Evolutionary conservation across 164 flowering plant genomes (phyloP).

Genomic region (Stephania yunnanensis): DNA sequence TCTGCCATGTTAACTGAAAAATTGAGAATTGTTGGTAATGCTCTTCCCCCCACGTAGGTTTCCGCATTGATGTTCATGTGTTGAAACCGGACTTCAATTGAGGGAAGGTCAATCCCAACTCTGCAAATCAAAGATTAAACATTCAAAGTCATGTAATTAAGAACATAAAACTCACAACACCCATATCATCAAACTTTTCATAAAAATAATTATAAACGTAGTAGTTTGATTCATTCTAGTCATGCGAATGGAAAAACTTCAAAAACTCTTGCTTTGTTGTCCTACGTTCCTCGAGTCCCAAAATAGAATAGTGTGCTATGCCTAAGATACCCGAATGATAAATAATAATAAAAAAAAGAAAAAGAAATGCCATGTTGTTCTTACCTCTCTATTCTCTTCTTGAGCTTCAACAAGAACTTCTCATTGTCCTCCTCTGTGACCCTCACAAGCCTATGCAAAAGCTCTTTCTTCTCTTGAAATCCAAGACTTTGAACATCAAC

Average conservation of each 20-base stretch:
- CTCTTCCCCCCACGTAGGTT: constrained; percentile 48
- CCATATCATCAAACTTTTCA: not conserved
- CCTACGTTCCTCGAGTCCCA: no score
- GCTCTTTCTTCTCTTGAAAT: constrained; percentile 36
- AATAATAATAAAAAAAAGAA: no score
- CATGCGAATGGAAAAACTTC: no score
- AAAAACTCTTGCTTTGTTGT: no score
- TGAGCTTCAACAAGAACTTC: constrained; percentile 63
- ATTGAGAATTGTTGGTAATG: constrained; percentile 51
- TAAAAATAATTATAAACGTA: no score
- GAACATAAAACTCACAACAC: not conserved
- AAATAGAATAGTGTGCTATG: no score
- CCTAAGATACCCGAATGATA: no score
- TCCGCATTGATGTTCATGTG: constrained; percentile 45
- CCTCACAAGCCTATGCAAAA: constrained; percentile 51
- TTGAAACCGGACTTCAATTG: constrained; percentile 64
- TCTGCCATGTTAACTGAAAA: constrained; percentile 31
- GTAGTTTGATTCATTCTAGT: no score
- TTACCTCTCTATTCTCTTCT: constrained; percentile 56
- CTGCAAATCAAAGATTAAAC: constrained; percentile 22
- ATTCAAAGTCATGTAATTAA: not conserved
- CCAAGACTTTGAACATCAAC: constrained; percentile 50
- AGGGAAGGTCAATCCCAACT: constrained; percentile 58
- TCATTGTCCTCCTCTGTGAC: constrained; percentile 70
- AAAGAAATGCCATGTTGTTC: not conserved